Conservation (phyloP, 176 grass and related monocot species). For the Thalia dealbata region DNA sequence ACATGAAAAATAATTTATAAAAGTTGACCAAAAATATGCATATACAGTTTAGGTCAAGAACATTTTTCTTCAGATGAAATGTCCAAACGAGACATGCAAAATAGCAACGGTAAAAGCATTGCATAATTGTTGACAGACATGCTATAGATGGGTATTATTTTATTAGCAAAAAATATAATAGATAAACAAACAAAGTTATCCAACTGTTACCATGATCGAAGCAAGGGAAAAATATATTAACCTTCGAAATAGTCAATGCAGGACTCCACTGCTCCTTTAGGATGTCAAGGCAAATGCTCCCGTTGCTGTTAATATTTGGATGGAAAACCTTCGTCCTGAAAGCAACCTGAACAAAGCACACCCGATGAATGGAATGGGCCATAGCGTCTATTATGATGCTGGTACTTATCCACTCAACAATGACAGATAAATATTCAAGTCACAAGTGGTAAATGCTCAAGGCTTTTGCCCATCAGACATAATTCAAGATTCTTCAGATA, state of each 20-base stretch:
- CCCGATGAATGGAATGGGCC: background rate
- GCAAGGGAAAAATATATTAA: background rate
- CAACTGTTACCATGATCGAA: background rate
- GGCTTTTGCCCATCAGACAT: no score
- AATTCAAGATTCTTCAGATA: no score
- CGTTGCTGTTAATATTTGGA: slow-evolving; percentile 17
- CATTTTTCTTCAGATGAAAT: no score
- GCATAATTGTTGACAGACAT: no score
- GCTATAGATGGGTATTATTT: background rate
- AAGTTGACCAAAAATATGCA: no score
- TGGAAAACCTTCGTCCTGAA: slow-evolving; percentile 17
- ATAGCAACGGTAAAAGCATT: no score
- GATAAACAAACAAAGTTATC: background rate
- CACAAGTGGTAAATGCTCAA: no score
- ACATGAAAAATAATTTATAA: no score
- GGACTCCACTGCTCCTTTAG: slow-evolving; percentile 19
- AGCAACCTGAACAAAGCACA: slow-evolving; percentile 4
- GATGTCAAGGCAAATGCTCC: slow-evolving; percentile 16
- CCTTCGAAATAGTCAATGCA: slow-evolving; percentile 16
- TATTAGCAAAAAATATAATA: no score
- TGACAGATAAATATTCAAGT: no score
- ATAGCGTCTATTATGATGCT: background rate
- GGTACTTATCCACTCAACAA: background rate
- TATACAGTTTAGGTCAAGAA: no score
- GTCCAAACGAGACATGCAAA: no score